phyloP scores from a whole-genome alignment of 495 filamentous ascomycete genomes.

The Aspergillus nidulans region DNA sequence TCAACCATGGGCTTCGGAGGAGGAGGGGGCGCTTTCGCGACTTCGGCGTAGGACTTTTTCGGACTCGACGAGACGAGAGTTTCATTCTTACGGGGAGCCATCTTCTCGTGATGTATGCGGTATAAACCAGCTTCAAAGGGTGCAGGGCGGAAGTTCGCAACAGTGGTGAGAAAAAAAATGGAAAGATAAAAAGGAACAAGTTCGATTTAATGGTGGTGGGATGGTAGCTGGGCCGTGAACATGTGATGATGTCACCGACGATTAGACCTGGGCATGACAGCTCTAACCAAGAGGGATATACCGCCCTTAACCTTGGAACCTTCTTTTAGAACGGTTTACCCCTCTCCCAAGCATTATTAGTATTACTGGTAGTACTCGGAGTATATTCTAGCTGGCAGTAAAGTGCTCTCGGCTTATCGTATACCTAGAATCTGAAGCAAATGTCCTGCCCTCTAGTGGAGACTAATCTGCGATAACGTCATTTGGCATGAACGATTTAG shows the following conservation, averaged over 20 bases:
- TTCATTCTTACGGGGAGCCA: constrained; percentile 23
- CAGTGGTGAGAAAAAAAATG: not conserved
- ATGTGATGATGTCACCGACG: constrained; percentile 34
- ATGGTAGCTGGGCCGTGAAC: constrained; percentile 24
- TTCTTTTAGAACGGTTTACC: too few relatives aligned
- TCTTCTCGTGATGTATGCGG: not conserved
- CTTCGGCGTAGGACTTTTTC: constrained; percentile 2
- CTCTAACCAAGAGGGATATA: too few relatives aligned
- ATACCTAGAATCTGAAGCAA: too few relatives aligned
- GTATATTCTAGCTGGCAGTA: too few relatives aligned
- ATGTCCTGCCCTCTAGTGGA: too few relatives aligned
- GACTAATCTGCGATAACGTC: too few relatives aligned
- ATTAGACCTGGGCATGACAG: too few relatives aligned
- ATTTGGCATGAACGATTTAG: too few relatives aligned
- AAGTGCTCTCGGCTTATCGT: too few relatives aligned
- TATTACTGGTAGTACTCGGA: too few relatives aligned
- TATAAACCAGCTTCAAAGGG: not conserved
- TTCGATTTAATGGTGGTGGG: constrained; percentile 4
- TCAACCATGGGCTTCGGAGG: constrained; percentile 15
- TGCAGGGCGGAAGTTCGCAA: not conserved
- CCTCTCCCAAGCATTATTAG: too few relatives aligned
- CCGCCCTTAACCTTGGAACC: too few relatives aligned
- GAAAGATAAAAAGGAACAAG: not conserved
- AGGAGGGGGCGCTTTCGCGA: constrained; percentile 1
- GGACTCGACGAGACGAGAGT: constrained; percentile 2